These are phyloP conservation scores for Tulasnella sp. DNA, from an alignment of 768 basidiomycete species.

Conservation along the genomic window DNA sequence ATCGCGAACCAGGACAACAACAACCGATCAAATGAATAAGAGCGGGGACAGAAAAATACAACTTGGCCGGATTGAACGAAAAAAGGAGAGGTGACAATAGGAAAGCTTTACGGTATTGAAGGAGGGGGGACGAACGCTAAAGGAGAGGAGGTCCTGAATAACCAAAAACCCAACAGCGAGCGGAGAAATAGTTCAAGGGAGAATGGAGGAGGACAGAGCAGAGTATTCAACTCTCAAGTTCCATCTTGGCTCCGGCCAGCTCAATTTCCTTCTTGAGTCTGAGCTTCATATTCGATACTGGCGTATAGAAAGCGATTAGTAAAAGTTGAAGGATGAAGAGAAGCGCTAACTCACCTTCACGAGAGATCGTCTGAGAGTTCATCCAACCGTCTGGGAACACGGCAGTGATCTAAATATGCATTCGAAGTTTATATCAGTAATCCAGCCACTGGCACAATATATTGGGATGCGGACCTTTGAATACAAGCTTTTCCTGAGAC, in stretches of 20 bases:
- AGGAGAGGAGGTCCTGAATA: not conserved
- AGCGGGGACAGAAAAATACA: not conserved
- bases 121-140: not conserved
- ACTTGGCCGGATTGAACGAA: not conserved
- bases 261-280: conserved; percentile 17
- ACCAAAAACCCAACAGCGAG: not conserved
- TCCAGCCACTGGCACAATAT: not conserved
- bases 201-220: not conserved
- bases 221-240: not conserved
- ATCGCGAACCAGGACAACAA: not conserved
- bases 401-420: conserved; percentile 52
- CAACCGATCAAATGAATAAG: not conserved
- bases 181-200: not conserved
- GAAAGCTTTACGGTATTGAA: not conserved
- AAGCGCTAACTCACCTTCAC: conserved; percentile 56
- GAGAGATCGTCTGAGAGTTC: conserved; percentile 74
- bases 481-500: conserved; percentile 68
- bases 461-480: conserved; percentile 47
- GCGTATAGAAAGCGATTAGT: not conserved
- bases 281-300: conserved; percentile 17
- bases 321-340: not conserved
- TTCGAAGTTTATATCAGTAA: not conserved
- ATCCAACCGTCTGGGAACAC: conserved; percentile 81
- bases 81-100: not conserved
- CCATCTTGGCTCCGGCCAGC: not conserved